Conservation (phyloP, 495 filamentous ascomycete species). For the Podospora tetraspora region DNA sequence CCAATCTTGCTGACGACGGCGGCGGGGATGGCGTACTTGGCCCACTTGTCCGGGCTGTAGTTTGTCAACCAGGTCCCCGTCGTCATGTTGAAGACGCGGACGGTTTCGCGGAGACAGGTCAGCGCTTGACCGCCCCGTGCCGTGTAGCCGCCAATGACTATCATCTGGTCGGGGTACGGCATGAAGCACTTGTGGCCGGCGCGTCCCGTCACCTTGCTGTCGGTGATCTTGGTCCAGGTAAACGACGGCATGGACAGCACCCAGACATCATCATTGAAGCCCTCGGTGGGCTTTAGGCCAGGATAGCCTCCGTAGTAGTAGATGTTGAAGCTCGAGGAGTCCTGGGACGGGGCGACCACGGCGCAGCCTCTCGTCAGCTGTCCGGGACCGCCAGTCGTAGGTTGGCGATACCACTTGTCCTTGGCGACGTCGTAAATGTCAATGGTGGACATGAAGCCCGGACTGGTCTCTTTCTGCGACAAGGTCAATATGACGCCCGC, state of each 20-base stretch:
- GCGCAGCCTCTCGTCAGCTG: conserved; percentile 59
- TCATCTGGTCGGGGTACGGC: conserved; percentile 69
- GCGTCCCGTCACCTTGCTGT: conserved; percentile 46
- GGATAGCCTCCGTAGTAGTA: conserved; percentile 72
- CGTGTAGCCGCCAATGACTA: conserved; percentile 57
- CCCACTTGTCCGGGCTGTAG: conserved; percentile 56
- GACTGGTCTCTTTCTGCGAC: conserved; percentile 41
- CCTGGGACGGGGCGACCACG: conserved; percentile 55
- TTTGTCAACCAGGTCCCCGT: conserved; percentile 48
- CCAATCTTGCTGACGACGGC: conserved; percentile 54
- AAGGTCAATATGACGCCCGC: conserved; percentile 9
- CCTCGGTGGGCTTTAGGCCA: conserved; percentile 34
- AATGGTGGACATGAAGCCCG: conserved; percentile 57
- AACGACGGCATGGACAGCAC: conserved; percentile 72
- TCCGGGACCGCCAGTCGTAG: conserved; percentile 55
- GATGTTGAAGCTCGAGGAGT: conserved; percentile 61
- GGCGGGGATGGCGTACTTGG: conserved; percentile 58
- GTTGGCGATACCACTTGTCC: conserved; percentile 57
- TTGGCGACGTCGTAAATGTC: conserved; percentile 63
- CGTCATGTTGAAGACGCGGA: conserved; percentile 63
- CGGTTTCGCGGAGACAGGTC: conserved; percentile 50
- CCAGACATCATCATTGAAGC: conserved; percentile 62
- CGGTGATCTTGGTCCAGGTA: conserved; percentile 61
- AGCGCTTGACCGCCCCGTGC: conserved; percentile 13
- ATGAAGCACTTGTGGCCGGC: conserved; percentile 60